Base-by-base conservation (phyloP, 768 basidiomycete species). In the Kwoniella dendrophila region DNA sequence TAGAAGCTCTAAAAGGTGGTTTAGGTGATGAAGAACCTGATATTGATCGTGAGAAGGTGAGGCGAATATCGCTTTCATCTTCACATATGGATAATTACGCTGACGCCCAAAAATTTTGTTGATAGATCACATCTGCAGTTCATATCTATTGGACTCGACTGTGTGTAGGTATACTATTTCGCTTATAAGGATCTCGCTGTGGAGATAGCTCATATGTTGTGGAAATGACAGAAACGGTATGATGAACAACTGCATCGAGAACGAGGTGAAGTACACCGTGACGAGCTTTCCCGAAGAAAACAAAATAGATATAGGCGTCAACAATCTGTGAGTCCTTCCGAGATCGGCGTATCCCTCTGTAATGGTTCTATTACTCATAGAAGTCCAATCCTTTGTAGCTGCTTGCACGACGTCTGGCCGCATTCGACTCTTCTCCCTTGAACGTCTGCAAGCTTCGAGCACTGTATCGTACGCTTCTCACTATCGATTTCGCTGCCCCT, bases 291-390 rank as follows among this genome's bases (percentile, higher is more conserved):
- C 2, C 56, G 72, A 27, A 45, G 64, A 22, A 71, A 72, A 49
- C 74, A 76, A 38, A 76, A 76, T 51, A 70, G 71, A 14, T 76
- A 70, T 58, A 48, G 74, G 11, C 63, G 74, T 18, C 74, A 76
- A 56, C 74, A 76, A 66, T 76, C 74, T 6, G 73, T 75, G 48
- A 51, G 73, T 56, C 16, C 49, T 36, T 32, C 12, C 30, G 51
- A 14, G 20, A 6, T 45, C 12, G 30, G 18, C 18, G 38, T 49
- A 22, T 22, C 30, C 36, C 22, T 16, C 5, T 4, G 10, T 26
- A 36, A 38, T n/a, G n/a, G n/a, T n/a, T n/a, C n/a, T n/a, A n/a
- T 27, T n/a, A 8, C 45, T 32, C 1, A 50, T 26, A n/a, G 3
- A 10, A 38, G 0, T 30, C 34, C 38, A 2, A 26, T 7, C 18